These are phyloP conservation scores for Xylariales sp. DNA, from an alignment of 2,329 filamentous ascomycete species.

Conservation along the genomic window DNA sequence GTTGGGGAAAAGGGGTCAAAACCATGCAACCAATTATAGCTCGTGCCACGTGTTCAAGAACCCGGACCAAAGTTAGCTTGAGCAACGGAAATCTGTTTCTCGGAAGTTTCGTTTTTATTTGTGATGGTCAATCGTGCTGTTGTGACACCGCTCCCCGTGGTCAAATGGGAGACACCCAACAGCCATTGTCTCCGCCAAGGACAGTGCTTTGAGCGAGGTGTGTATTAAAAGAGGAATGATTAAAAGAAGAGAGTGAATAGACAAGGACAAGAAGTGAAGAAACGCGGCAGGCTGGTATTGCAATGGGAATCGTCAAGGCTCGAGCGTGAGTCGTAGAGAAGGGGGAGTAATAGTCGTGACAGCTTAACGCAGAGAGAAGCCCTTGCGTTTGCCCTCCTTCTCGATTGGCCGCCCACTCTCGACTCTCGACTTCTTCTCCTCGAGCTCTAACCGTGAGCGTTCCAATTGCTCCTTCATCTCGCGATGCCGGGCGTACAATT, in stretches of 20 bases:
- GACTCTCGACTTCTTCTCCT: constrained; percentile 96
- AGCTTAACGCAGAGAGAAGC: constrained; percentile 91
- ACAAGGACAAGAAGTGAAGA: constrained; percentile 41
- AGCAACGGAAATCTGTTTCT: constrained; percentile 13
- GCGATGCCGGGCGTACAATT: constrained; percentile 93
- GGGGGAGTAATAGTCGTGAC: constrained; percentile 18
- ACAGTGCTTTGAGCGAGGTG: constrained; percentile 22
- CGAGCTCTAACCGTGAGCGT: constrained; percentile 86
- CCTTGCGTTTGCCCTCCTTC: constrained; percentile 98
- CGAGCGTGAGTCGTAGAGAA: constrained; percentile 48
- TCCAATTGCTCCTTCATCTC: constrained; percentile 99
- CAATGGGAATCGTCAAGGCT: constrained; percentile 54
- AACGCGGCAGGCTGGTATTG: constrained; percentile 54
- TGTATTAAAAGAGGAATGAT: constrained; percentile 38
- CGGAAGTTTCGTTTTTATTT: constrained; percentile 13
- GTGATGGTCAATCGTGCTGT: not conserved
- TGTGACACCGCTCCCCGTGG: constrained; percentile 10
- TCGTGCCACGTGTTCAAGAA: too few relatives aligned
- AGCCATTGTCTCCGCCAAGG: constrained; percentile 11
- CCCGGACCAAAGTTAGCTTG: constrained; percentile 15
- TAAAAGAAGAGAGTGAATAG: constrained; percentile 38
- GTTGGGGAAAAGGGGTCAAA: constrained; percentile 16
- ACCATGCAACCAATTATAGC: too few relatives aligned
- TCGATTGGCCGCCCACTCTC: constrained; percentile 94
- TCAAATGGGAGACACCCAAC: constrained; percentile 9